Percentiles rank a stretch among this genome's conserved stretches.
Evolutionary conservation across 192 early-diverging fungal genomes (phyloP).

Genomic region (Funneliformis geosporum): DNA sequence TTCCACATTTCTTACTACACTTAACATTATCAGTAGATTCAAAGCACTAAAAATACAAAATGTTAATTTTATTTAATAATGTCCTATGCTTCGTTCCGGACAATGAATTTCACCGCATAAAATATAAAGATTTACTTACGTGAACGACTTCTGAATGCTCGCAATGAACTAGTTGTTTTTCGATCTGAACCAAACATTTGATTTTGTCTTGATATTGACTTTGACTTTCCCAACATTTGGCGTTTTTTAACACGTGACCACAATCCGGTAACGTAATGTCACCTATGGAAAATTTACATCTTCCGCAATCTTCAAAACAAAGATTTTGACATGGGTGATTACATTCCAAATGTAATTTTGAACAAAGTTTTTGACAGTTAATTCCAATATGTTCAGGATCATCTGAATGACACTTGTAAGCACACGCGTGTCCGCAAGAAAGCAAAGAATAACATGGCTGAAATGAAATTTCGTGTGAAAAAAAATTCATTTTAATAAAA

Average conservation of each 20-base stretch:
- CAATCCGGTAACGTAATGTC: constrained; percentile 34
- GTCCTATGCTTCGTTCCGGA: no score
- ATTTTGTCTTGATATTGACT: no score
- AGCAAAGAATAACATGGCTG: constrained; percentile 42
- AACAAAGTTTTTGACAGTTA: constrained; percentile 47
- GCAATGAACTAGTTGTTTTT: constrained; percentile 39
- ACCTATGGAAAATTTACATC: constrained; percentile 33
- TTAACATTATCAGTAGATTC: neutral
- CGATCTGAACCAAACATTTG: constrained; percentile 32
- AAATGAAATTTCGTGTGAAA: no score
- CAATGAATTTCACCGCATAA: neutral
- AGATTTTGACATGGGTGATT: constrained; percentile 46
- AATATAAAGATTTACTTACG: neutral
- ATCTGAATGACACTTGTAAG: constrained; percentile 30
- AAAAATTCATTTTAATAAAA: no score
- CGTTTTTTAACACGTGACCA: constrained; percentile 33
- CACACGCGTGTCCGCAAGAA: constrained; percentile 57
- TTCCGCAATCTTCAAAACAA: constrained; percentile 56
- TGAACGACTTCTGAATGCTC: constrained; percentile 39
- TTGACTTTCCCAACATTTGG: constrained; percentile 32
- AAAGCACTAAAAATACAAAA: constrained; percentile 29
- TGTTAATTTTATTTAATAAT: no score
- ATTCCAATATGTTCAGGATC: constrained; percentile 42
- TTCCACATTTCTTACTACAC: constrained; percentile 40
- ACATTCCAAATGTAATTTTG: constrained; percentile 42